Conservation (phyloP, 2,329 filamentous ascomycete species). For the Fusarium solani-melongenae region DNA sequence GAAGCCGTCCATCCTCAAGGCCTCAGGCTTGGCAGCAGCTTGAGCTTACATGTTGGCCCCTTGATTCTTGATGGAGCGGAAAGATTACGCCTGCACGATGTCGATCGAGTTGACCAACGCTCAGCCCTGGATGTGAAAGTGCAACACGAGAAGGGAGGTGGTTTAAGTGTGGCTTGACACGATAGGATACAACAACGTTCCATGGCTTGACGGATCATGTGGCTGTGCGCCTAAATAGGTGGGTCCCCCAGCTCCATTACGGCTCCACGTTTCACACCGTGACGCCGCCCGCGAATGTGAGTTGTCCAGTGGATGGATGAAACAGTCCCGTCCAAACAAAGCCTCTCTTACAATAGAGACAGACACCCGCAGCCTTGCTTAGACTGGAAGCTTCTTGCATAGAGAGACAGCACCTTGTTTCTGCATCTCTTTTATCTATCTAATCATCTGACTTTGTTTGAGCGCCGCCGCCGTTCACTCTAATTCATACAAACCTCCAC, state of each 20-base stretch:
- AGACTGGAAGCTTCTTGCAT: background rate
- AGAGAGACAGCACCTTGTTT: background rate
- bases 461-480: background rate
- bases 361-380: slow-evolving; percentile 1
- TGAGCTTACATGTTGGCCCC: background rate
- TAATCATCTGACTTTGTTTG: background rate
- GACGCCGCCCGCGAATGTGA: slow-evolving; percentile 11
- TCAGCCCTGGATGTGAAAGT: background rate
- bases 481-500: slow-evolving; percentile 21
- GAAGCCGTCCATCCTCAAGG: background rate
- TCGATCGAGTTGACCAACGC: background rate
- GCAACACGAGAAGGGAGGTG: background rate
- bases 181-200: background rate
- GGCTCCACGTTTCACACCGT: slow-evolving; percentile 26
- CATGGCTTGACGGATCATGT: slow-evolving; percentile 22
- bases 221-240: slow-evolving; percentile 1
- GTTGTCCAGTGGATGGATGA: slow-evolving; percentile 36
- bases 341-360: slow-evolving; percentile 23
- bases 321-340: slow-evolving; percentile 17
- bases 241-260: background rate
- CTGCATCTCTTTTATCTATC: background rate
- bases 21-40: background rate
- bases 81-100: background rate
- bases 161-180: background rate
- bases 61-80: background rate